phyloP scores from a whole-genome alignment of 2,329 filamentous ascomycete species.

The Pyrenochaeta sp. region DNA sequence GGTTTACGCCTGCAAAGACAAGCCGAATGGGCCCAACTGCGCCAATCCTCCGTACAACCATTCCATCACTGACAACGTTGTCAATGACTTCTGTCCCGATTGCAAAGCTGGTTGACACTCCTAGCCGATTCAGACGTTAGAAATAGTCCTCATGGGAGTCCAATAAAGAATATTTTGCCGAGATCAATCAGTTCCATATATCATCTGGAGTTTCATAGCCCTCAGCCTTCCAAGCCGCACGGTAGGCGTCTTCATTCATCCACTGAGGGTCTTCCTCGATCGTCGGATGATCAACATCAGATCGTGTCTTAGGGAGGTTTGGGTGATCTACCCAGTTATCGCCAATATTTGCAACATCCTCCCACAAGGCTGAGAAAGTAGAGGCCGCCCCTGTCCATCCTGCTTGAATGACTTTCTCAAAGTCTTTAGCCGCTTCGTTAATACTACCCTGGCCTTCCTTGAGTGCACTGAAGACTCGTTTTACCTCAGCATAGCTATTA shows the following conservation, averaged over 20 bases:
- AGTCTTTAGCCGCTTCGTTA: slow-evolving; percentile 10
- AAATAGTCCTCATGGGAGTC: too few species aligned
- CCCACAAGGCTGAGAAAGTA: slow-evolving; percentile 10
- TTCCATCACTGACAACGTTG: too few species aligned
- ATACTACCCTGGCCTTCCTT: slow-evolving; percentile 13
- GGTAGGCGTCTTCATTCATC: slow-evolving; percentile 13
- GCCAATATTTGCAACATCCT: slow-evolving; percentile 8
- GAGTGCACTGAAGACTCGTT: slow-evolving; percentile 9
- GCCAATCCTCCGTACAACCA: too few species aligned
- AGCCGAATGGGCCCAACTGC: too few species aligned
- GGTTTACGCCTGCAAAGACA: too few species aligned
- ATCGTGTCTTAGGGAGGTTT: slow-evolving; percentile 3
- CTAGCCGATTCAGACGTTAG: too few species aligned
- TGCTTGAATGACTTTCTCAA: slow-evolving; percentile 12
- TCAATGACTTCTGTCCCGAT: too few species aligned
- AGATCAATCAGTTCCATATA: slow-evolving; percentile 14
- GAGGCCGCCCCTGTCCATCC: slow-evolving; percentile 11
- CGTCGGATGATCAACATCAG: slow-evolving; percentile 3
- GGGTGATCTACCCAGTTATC: slow-evolving; percentile 3
- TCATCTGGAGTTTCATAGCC: slow-evolving; percentile 12
- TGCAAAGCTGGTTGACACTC: too few species aligned
- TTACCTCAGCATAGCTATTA: slow-evolving; percentile 9
- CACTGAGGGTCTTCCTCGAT: slow-evolving; percentile 10
- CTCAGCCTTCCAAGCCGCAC: slow-evolving; percentile 13
- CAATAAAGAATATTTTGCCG: slow-evolving; percentile 2